Conservation (phyloP, 352 stramenopile genomes). For the Thalassiosira pacifica region DNA sequence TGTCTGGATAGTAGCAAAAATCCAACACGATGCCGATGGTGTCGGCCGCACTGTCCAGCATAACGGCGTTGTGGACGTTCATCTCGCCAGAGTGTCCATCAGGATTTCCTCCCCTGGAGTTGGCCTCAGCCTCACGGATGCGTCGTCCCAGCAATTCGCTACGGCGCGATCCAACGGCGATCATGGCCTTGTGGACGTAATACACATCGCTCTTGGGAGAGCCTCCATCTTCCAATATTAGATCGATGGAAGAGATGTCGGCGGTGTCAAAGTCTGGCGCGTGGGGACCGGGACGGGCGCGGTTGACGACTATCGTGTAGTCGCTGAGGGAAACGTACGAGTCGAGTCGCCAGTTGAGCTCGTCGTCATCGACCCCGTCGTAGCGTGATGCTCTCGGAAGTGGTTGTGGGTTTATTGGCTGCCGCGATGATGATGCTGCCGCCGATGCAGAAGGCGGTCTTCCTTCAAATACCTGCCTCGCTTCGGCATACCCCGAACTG, state of each 20-base stretch:
- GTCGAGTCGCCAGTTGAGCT: slow-evolving; percentile 66
- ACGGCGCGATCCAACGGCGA: slow-evolving; percentile 54
- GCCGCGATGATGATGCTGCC: too few relatives aligned
- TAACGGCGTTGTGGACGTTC: slow-evolving; percentile 52
- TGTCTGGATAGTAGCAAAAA: slow-evolving; percentile 59
- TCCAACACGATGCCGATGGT: slow-evolving; percentile 52
- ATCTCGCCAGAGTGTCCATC: slow-evolving; percentile 40
- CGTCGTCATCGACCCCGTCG: slow-evolving; percentile 55
- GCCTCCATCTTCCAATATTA: slow-evolving; percentile 31
- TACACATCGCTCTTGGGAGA: slow-evolving; percentile 51
- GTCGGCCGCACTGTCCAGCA: slow-evolving; percentile 58
- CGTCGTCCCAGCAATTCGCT: slow-evolving; percentile 54
- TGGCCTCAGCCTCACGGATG: slow-evolving; percentile 57
- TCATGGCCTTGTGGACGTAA: slow-evolving; percentile 67
- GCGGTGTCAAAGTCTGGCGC: slow-evolving; percentile 57
- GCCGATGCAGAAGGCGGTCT: too few relatives aligned
- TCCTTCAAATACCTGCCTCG: too few relatives aligned
- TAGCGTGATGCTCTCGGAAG: slow-evolving; percentile 30
- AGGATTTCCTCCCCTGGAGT: slow-evolving; percentile 14
- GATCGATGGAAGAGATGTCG: slow-evolving; percentile 45
- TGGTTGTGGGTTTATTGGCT: neutral
- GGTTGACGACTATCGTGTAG: slow-evolving; percentile 62
- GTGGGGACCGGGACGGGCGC: slow-evolving; percentile 38
- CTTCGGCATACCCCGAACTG: too few relatives aligned
- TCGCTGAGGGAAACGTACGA: slow-evolving; percentile 57